Conservation (phyloP, 2,329 filamentous ascomycete species). For the Hirsutella minnesotensis region DNA sequence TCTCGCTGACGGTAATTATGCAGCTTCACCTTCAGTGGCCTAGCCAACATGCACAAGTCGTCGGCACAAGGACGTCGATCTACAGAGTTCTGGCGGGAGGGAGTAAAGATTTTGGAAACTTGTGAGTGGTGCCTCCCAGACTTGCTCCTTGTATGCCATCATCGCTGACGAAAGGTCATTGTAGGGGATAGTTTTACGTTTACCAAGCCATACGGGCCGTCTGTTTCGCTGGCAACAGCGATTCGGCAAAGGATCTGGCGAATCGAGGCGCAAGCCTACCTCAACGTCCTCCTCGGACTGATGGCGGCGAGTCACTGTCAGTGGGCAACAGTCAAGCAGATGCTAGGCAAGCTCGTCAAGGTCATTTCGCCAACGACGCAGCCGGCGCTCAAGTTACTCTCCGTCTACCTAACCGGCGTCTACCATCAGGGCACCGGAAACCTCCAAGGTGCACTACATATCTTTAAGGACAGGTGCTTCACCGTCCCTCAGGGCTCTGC, state of each 20-base stretch:
- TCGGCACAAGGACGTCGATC: conserved; percentile 19
- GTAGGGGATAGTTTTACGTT: conserved; percentile 22
- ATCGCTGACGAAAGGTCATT: not conserved
- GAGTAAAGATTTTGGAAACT: conserved; percentile 32
- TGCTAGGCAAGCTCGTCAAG: conserved; percentile 39
- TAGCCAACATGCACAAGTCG: conserved; percentile 30
- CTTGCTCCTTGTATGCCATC: not conserved
- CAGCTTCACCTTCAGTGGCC: conserved; percentile 43
- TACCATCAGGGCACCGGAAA: conserved; percentile 69
- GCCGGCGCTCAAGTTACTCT: conserved; percentile 33
- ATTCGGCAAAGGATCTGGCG: conserved; percentile 52
- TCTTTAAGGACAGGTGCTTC: conserved; percentile 54
- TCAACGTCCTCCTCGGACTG: conserved; percentile 60
- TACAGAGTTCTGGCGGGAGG: conserved; percentile 29
- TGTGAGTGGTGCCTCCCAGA: conserved; percentile 25
- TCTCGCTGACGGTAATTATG: not conserved
- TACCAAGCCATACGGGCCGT: conserved; percentile 24
- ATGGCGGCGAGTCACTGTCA: conserved; percentile 59
- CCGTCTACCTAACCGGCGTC: conserved; percentile 62
- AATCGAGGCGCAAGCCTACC: conserved; percentile 52
- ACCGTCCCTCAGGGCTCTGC: conserved; percentile 23
- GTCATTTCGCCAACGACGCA: conserved; percentile 27
- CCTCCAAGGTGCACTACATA: conserved; percentile 51
- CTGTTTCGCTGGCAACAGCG: conserved; percentile 44
- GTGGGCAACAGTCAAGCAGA: conserved; percentile 51